Base-by-base conservation (phyloP, 352 stramenopile genomes). In the Phytophthora citrophthora region DNA sequence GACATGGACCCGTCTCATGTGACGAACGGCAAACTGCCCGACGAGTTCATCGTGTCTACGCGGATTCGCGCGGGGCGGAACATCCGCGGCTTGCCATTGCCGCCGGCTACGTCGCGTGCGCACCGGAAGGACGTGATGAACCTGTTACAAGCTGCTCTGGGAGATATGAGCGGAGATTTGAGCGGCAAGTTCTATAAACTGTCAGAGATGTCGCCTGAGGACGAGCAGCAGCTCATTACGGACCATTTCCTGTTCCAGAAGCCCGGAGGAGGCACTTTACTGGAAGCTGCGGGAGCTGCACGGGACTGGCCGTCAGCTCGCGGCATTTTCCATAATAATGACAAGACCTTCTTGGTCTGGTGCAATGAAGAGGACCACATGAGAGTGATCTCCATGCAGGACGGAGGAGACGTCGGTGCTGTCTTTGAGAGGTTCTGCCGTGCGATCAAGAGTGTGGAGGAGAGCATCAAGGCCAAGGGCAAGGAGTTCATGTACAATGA, bases 221-320 rank as follows among this genome's bases (percentile, higher is more conserved):
- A 93, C 52, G 88, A 96, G 64, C 76, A 95, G 32, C 86, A 96
- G 77, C 74, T 97, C 7, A 93, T 97, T 36, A 70, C 89, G 62
- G 77, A 91, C 27, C 89, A 95, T 51, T 91, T 98, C 49, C 71
- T 97, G 13, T 97, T 97, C 68, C 83, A 96, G 55, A 96, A 97
- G 72, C 92, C 92, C 0, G 88, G 91, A 13, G 84, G 89, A 1
- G 81, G 76, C 41, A 90, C 83, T 13, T 64, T 93, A 20, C 66
- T 90, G 26, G 83, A 80, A 38, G 84, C 84, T 39, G 83, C 90
- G 7, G 89, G 89, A 1, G 86, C 91, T 10, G 89, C 87, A 1
- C 70, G 88, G 24, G 87, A 95, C 70, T 97, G 90, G 91, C 91
- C 91, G 3, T 78, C 95, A 63, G 90, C 76, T n/a, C 76, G 91